Conservation (phyloP, 75 land plant genomes). For the Sequoia sempervirens region DNA sequence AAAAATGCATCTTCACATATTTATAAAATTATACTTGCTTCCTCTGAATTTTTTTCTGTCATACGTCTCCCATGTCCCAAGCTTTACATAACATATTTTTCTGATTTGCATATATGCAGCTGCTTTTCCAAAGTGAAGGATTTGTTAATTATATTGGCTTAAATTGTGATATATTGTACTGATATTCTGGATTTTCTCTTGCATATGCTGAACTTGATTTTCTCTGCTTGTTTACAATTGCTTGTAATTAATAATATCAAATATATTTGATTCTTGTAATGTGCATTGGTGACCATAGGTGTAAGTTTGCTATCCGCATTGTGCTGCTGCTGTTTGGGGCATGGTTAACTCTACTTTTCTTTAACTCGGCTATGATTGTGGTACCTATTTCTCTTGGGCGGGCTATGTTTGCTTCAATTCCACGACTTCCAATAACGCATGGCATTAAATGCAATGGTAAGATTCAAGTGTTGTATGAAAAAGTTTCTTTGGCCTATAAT, state of each 20-base stretch:
- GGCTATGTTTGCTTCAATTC: slow-evolving; percentile 64
- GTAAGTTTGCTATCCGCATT: slow-evolving; percentile 75
- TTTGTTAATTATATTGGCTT: background rate
- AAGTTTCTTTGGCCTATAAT: background rate
- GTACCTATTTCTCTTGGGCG: slow-evolving; percentile 88
- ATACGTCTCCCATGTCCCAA: too few relatives aligned
- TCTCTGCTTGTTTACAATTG: background rate
- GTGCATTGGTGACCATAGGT: slow-evolving; percentile 37
- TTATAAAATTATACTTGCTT: too few relatives aligned
- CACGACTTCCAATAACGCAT: slow-evolving; percentile 84
- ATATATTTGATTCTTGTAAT: background rate
- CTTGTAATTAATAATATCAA: background rate
- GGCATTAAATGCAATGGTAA: slow-evolving; percentile 96
- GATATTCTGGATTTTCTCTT: background rate
- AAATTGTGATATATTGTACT: background rate
- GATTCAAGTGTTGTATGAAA: background rate
- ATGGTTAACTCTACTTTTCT: slow-evolving; percentile 83
- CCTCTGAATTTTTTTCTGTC: background rate
- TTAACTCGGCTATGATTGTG: slow-evolving; percentile 82
- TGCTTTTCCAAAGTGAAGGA: background rate
- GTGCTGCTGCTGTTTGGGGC: slow-evolving; percentile 81
- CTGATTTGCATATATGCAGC: background rate
- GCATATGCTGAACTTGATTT: background rate
- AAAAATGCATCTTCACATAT: too few relatives aligned
- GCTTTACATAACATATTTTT: too few relatives aligned